Evolutionary conservation across 371 early-diverging fungal species (phyloP).

Genomic region (Rhizopus delemar): DNA sequence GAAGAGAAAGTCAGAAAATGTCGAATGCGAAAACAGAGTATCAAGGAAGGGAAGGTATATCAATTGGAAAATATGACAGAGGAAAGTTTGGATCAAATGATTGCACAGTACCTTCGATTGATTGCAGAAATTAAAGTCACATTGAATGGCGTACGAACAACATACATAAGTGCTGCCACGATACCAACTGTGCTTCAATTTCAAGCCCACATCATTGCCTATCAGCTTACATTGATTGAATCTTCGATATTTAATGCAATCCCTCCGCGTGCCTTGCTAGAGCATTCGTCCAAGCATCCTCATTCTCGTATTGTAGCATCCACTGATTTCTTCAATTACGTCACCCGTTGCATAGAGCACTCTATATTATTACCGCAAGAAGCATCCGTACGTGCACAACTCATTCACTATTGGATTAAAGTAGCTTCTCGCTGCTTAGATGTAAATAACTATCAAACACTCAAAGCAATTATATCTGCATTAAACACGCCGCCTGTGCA

Average conservation of each 20-base stretch:
- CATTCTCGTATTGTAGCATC: slow-evolving; percentile 71
- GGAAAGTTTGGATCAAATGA: slow-evolving; percentile 44
- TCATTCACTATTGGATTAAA: slow-evolving; percentile 76
- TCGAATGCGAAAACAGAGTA: slow-evolving; percentile 27
- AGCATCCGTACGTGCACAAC: slow-evolving; percentile 65
- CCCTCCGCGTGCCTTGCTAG: slow-evolving; percentile 62
- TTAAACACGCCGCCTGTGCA: slow-evolving; percentile 76
- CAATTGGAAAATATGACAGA: slow-evolving; percentile 28
- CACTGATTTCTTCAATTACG: slow-evolving; percentile 82
- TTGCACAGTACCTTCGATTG: slow-evolving; percentile 43
- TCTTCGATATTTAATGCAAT: slow-evolving; percentile 70
- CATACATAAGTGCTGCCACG: slow-evolving; percentile 61
- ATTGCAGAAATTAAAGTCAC: slow-evolving; percentile 54
- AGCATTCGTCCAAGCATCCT: slow-evolving; percentile 70
- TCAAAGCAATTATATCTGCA: slow-evolving; percentile 74
- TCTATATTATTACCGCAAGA: slow-evolving; percentile 66
- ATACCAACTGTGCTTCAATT: slow-evolving; percentile 68
- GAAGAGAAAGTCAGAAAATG: slow-evolving; percentile 38
- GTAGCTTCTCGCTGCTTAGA: slow-evolving; percentile 65
- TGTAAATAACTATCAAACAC: slow-evolving; percentile 72
- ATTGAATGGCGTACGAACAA: slow-evolving; percentile 57
- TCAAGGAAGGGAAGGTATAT: slow-evolving; percentile 3
- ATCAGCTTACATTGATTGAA: slow-evolving; percentile 74
- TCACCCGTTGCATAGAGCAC: slow-evolving; percentile 75
- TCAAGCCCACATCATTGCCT: slow-evolving; percentile 68